phyloP scores from a whole-genome alignment of 2,329 filamentous ascomycete genomes.

The Fusarium napiforme region DNA sequence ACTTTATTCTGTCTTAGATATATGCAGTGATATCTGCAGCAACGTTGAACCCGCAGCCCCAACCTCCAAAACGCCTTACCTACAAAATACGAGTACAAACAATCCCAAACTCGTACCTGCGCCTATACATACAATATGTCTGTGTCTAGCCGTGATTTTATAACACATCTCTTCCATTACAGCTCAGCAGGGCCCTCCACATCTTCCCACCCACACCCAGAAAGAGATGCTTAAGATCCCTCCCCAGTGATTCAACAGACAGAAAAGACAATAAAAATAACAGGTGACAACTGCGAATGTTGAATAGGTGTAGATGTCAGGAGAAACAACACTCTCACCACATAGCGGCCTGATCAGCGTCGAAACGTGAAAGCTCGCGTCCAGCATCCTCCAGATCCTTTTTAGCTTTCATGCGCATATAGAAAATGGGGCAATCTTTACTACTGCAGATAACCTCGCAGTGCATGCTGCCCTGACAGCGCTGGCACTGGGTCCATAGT shows the following conservation, averaged over 20 bases:
- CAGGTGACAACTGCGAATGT: neutral
- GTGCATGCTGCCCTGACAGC: constrained; percentile 97
- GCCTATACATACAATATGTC: constrained; percentile 30
- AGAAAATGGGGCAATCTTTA: constrained; percentile 98
- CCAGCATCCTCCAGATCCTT: constrained; percentile 97
- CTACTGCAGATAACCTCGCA: constrained; percentile 97
- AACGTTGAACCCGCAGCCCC: constrained; percentile 26
- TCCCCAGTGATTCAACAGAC: constrained; percentile 1
- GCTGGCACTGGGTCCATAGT: constrained; percentile 97
- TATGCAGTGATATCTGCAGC: constrained; percentile 32
- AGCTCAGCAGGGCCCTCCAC: constrained; percentile 10
- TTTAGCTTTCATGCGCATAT: constrained; percentile 99
- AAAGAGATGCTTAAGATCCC: neutral
- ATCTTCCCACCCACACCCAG: constrained; percentile 6
- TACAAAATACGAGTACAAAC: constrained; percentile 38
- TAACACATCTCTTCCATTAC: constrained; percentile 22
- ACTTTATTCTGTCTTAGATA: constrained; percentile 28
- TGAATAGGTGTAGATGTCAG: neutral
- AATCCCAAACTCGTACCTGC: constrained; percentile 26
- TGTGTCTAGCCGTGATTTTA: constrained; percentile 14
- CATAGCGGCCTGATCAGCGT: constrained; percentile 79
- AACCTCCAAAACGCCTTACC: constrained; percentile 42
- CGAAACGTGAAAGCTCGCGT: constrained; percentile 89
- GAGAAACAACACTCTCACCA: constrained; percentile 53
- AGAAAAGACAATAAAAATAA: constrained; percentile 5